phyloP scores from a whole-genome alignment of 306 rosid species.

The Vachellia collinsii region DNA sequence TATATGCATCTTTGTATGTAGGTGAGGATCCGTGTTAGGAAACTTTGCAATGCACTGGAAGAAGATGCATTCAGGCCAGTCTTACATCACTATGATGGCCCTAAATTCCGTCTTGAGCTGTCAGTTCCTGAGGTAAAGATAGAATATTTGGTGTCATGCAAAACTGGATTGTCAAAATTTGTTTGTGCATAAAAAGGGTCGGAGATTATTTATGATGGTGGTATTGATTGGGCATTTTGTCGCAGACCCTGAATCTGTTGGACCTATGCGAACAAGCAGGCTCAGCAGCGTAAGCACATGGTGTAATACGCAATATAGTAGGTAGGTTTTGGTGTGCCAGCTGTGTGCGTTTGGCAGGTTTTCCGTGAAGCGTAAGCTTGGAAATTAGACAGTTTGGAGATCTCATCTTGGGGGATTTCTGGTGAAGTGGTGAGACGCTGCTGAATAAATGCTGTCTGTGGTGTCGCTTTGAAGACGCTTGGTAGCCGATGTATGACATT shows the following conservation, averaged over 20 bases:
- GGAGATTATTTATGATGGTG: neutral
- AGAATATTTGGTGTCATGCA: neutral
- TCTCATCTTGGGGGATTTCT: constrained; percentile 38
- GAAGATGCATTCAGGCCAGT: constrained; percentile 99
- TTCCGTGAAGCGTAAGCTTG: constrained; percentile 98
- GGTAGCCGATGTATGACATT: constrained; percentile 55
- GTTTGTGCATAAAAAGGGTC: neutral
- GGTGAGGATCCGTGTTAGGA: constrained; percentile 88
- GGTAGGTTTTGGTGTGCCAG: constrained; percentile 64
- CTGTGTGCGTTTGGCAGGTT: constrained; percentile 71
- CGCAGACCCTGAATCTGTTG: constrained; percentile 92
- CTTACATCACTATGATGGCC: constrained; percentile 97
- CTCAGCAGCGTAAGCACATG: constrained; percentile 67
- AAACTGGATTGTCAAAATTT: neutral
- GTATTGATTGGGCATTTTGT: constrained; percentile 13
- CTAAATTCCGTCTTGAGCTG: constrained; percentile 98
- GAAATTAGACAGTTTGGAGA: constrained; percentile 54
- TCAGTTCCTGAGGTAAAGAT: constrained; percentile 90
- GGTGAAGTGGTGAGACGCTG: constrained; percentile 44
- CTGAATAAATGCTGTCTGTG: constrained; percentile 57
- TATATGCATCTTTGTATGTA: constrained; percentile 30
- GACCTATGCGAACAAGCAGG: constrained; percentile 98
- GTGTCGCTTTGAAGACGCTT: constrained; percentile 49
- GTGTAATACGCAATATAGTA: constrained; percentile 33
- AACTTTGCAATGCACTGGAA: constrained; percentile 90